These are phyloP conservation scores for Lithocarpus polystachyus DNA, from an alignment of 306 rosid genomes.

Conservation along the genomic window DNA sequence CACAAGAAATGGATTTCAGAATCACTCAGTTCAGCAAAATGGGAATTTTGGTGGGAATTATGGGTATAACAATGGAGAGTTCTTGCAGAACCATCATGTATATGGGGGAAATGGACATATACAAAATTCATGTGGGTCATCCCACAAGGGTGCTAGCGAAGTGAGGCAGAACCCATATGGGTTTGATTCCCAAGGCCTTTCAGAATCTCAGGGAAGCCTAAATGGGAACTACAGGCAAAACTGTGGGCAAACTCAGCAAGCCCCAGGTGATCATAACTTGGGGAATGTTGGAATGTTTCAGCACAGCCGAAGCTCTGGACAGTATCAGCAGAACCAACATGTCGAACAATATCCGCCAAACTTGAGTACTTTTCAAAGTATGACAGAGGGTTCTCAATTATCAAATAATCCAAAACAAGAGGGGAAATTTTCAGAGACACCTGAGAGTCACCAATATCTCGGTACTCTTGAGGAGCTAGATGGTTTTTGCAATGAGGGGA, in stretches of 20 bases:
- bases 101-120: constrained; percentile 10
- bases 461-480: constrained; percentile 63
- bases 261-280: constrained; percentile 13
- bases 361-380: constrained; percentile 26
- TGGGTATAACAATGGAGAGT: too few relatives aligned
- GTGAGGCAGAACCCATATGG: constrained; percentile 26
- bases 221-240: background rate
- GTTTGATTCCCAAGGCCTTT: constrained; percentile 23
- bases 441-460: background rate
- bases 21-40: too few relatives aligned
- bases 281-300: constrained; percentile 20
- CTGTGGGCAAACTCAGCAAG: constrained; percentile 19
- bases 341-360: constrained; percentile 29
- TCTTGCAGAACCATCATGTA: too few relatives aligned
- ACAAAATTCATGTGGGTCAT: constrained; percentile 15
- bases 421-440: constrained; percentile 18
- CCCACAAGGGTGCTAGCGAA: constrained; percentile 27
- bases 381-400: constrained; percentile 25
- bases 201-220: background rate
- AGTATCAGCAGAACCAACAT: constrained; percentile 28
- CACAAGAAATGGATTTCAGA: background rate
- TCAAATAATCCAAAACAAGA: constrained; percentile 27
- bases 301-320: constrained; percentile 30
- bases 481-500: constrained; percentile 56
- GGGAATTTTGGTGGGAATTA: too few relatives aligned